Evolutionary conservation across 306 rosid species (phyloP).

Genomic region (Aeschynomene evenia): DNA sequence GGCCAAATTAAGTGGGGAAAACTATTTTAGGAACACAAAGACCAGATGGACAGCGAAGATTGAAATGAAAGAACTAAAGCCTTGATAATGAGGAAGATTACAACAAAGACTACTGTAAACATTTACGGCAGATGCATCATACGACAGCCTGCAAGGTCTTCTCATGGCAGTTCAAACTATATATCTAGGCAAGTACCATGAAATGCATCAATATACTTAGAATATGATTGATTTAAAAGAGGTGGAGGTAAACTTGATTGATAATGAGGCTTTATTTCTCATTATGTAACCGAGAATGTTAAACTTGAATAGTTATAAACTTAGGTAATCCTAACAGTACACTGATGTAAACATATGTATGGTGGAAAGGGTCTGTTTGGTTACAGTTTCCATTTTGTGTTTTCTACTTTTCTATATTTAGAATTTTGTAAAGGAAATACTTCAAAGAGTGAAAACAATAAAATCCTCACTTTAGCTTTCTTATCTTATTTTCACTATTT

Average conservation of each 20-base stretch:
- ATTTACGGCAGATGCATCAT: neutral
- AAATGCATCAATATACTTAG: neutral
- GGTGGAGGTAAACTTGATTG: neutral
- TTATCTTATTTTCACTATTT: no score
- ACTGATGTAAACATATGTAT: neutral
- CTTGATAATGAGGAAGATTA: neutral
- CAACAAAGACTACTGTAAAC: neutral
- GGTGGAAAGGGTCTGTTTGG: no score
- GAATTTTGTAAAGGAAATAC: no score
- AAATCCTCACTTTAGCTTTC: no score
- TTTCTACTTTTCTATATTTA: no score
- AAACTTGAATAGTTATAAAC: neutral
- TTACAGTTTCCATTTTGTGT: no score
- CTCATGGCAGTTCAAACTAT: neutral
- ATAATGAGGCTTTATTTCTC: neutral
- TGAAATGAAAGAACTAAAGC: neutral
- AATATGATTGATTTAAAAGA: neutral
- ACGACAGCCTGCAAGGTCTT: neutral
- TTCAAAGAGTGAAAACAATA: no score
- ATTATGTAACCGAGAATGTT: neutral
- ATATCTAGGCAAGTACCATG: neutral
- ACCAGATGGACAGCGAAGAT: neutral
- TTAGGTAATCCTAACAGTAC: neutral
- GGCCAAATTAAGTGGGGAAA: slow-evolving; percentile 5
- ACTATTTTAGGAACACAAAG: slow-evolving; percentile 11